Conservation (phyloP, 2,329 filamentous ascomycete genomes). For the Aphanocladium album region DNA sequence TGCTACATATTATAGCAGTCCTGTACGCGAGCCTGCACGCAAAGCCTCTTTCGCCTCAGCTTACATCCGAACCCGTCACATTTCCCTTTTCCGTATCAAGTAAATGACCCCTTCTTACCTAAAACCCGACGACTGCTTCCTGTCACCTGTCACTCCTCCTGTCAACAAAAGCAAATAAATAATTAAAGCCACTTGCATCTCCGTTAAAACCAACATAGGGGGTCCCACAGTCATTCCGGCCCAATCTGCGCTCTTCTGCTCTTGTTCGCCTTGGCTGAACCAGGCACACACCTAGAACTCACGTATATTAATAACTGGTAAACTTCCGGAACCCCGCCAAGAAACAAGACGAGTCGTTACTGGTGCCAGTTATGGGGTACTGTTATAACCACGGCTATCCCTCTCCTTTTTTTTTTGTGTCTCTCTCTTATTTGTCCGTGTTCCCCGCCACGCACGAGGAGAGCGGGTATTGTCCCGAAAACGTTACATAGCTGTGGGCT, state of each 20-base stretch:
- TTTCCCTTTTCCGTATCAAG: not conserved
- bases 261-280: too few relatives aligned
- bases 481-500: slow-evolving; percentile 2
- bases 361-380: not conserved
- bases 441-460: not conserved
- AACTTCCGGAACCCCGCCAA: too few relatives aligned
- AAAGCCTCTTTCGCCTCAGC: not conserved
- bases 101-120: not conserved
- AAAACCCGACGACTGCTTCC: too few relatives aligned
- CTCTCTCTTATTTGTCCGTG: not conserved
- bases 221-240: not conserved
- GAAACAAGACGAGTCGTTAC: too few relatives aligned
- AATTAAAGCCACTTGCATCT: not conserved
- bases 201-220: not conserved
- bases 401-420: not conserved
- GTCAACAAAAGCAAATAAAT: too few relatives aligned
- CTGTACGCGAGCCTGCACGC: not conserved
- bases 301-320: too few relatives aligned
- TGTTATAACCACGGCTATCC: too few relatives aligned
- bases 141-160: too few relatives aligned
- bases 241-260: too few relatives aligned
- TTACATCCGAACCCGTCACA: not conserved
- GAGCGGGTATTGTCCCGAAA: not conserved
- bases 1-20: too few relatives aligned
- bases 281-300: too few relatives aligned